phyloP scores from a whole-genome alignment of 345 rosid species.

The Eucalyptus lansdowneana region DNA sequence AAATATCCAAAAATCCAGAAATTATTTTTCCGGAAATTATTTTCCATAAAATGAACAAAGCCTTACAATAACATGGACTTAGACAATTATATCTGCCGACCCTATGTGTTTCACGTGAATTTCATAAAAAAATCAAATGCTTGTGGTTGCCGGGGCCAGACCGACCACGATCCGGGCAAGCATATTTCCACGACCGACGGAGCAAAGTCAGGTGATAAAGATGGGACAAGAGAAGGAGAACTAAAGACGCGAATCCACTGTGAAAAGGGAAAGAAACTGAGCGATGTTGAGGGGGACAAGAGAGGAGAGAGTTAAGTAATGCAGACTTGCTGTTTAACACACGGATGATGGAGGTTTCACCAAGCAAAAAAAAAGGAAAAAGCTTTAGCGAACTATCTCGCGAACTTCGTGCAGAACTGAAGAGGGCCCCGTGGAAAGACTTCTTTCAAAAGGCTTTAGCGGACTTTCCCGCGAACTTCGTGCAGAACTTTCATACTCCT shows the following conservation, averaged over 20 bases:
- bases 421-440: rapidly evolving
- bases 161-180: background rate
- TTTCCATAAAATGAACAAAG: no score
- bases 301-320: background rate
- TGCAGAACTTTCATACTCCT: background rate
- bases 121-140: background rate
- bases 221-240: background rate
- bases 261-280: rapidly evolving
- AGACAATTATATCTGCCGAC: rapidly evolving
- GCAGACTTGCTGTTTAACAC: rapidly evolving
- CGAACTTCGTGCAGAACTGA: no score
- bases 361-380: background rate
- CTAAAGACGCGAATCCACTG: rapidly evolving
- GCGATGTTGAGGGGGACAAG: background rate
- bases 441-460: rapidly evolving
- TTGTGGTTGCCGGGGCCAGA: rapidly evolving
- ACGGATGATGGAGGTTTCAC: background rate
- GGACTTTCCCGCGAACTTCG: background rate
- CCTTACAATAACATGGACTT: rapidly evolving
- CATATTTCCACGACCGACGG: rapidly evolving
- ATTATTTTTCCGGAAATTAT: no score
- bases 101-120: rapidly evolving
- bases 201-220: rapidly evolving
- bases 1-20: no score
- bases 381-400: no score